Percentiles rank a stretch among this genome's conserved stretches.
Evolutionary conservation across 345 rosid species (phyloP).

Genomic region (Excoecaria cochinchinensis): DNA sequence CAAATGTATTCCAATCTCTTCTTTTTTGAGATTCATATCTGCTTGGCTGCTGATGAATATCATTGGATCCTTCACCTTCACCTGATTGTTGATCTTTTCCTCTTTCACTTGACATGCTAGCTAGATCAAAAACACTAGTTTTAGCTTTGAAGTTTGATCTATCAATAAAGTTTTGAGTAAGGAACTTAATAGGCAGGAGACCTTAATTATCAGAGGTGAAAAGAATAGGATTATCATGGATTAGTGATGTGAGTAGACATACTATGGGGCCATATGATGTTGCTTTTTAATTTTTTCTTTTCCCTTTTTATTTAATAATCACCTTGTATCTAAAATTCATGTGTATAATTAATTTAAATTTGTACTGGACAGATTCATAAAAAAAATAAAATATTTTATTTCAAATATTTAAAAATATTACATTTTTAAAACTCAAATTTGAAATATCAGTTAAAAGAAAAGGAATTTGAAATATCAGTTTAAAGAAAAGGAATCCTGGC

Average conservation of each 20-base stretch:
- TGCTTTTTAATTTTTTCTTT: slow-evolving; percentile 7
- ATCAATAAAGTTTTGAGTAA: too few species aligned
- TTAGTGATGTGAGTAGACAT: slow-evolving; percentile 29
- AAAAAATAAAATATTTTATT: too few species aligned
- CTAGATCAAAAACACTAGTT: background rate
- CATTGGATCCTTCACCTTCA: slow-evolving; percentile 32
- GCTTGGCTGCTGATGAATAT: slow-evolving; percentile 44
- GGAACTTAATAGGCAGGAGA: too few species aligned
- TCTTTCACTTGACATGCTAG: slow-evolving; percentile 42
- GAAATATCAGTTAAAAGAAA: too few species aligned
- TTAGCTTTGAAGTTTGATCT: background rate
- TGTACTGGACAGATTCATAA: too few species aligned
- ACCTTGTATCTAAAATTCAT: too few species aligned
- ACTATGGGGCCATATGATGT: slow-evolving; percentile 41
- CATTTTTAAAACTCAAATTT: too few species aligned
- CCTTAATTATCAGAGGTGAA: slow-evolving; percentile 4
- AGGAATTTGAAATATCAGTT: too few species aligned
- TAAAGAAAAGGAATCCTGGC: too few species aligned
- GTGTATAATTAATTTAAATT: too few species aligned
- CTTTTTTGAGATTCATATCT: slow-evolving; percentile 78
- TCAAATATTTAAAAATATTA: too few species aligned
- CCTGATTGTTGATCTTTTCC: slow-evolving; percentile 33
- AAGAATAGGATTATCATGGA: slow-evolving; percentile 13
- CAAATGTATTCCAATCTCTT: slow-evolving; percentile 84
- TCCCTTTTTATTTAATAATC: background rate